phyloP scores from a whole-genome alignment of 192 early-diverging fungal species.

The Coemansia pectinata region DNA sequence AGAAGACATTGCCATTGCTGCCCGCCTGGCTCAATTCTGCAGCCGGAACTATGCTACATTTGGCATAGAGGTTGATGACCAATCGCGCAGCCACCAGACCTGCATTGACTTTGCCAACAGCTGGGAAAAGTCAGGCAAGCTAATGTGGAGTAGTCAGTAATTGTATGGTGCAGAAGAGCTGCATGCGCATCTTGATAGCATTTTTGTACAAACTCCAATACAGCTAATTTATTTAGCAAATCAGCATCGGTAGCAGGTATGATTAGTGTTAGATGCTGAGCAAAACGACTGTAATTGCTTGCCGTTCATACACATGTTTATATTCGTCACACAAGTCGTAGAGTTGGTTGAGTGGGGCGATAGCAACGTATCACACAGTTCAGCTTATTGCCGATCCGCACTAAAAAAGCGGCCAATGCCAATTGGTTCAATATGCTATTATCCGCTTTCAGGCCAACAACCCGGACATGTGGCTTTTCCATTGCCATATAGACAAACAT shows the following conservation, averaged over 20 bases:
- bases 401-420: conserved; percentile 7
- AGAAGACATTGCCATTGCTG: conserved; percentile 26
- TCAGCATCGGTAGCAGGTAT: too few species aligned
- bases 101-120: conserved; percentile 45
- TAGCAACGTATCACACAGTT: neutral
- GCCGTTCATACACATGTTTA: too few species aligned
- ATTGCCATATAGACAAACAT: conserved; percentile 63
- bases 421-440: conserved; percentile 58
- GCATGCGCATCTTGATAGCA: neutral
- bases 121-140: conserved; percentile 38
- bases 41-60: conserved; percentile 32
- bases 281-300: too few species aligned
- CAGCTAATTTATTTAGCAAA: neutral
- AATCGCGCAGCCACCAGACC: conserved; percentile 35
- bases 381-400: neutral
- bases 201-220: neutral
- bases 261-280: too few species aligned
- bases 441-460: conserved; percentile 73
- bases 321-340: too few species aligned
- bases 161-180: neutral
- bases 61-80: conserved; percentile 42
- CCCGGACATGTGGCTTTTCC: conserved; percentile 76
- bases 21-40: conserved; percentile 34
- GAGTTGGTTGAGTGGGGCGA: neutral
- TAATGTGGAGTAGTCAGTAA: conserved; percentile 12